Evolutionary conservation across 805 yeast genomes (phyloP), one percentile per base, ranked within the genome.

Genomic region (Kazachstania viticola): DNA sequence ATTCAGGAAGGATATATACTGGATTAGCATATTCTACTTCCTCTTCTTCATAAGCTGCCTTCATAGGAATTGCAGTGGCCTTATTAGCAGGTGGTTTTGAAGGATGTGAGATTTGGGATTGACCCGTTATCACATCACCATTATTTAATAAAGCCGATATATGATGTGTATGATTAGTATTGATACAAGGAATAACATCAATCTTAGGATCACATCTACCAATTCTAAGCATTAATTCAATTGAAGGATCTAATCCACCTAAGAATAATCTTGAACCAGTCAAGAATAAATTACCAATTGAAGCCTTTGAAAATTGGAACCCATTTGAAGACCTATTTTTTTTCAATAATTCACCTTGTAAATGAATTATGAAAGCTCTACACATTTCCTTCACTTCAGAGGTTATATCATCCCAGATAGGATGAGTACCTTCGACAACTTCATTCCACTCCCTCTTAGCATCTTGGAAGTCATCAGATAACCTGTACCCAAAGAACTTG

Each of bases 71-170:
- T 12, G 9, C 11, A 4, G 21, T 14, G 14, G 16, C 17, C 7
- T 11, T 27, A 16, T 19, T 24, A 51, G 49, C 18, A 36, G 28
- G 28, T 7, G 43, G 41, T 28, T 35, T 37, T 21, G 56, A 55
- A 1, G 97, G 97, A 56, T 87, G 97, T 2, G 95, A 83, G 9
- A 87, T 87, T 49, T 85, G 94, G 3, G 88, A 78, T 53, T 87
- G 97, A 9, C 97, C 97, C 0, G 87, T 79, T 22, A 87, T 76
- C 2, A 79, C 62, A 4, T 68, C 62, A 3, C 93, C 94, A 53
- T 82, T 71, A 21, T 61, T 59, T 27, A 87, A 61, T 18, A 69
- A 43, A 0, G 95, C 95, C 30, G 88, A 75, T 17, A 87, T 84
- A 46, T 85, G 94, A 42, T 83, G 82, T 12, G 87, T 75, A 58